Base-by-base conservation (phyloP, 805 yeast species). In the Starmera dryadoides region DNA sequence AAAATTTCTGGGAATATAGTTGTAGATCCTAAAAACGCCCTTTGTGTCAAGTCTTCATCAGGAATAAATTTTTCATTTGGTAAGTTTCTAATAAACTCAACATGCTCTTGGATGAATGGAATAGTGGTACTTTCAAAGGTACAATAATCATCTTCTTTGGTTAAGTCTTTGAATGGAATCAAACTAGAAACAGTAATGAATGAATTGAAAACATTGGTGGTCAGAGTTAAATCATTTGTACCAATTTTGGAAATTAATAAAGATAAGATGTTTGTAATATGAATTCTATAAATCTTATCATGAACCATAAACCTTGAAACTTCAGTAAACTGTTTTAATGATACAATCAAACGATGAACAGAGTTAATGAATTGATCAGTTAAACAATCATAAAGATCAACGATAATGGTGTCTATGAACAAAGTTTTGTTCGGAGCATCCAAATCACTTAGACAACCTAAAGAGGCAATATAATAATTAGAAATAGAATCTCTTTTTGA, bases 161-260 rank as follows among this genome's bases (percentile, higher is more conserved):
- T 70, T 10, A 85, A 52, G 49, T 83, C 86, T 22, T 66, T 64
- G 44, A 88, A 68, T 1, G 96, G 96, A 3, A 84, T 74, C 40
- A 79, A 81, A 6, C 82, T 67, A 1, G 87, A 80, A 19, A 81
- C 73, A 0, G 86, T 68, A 10, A 86, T 81, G 40, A 93, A 71
- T 16, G 84, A 71, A 42, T 79, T 74, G 31, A 89, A 61, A 0
- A 95, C 73, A 37, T 77, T 71, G 14, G 79, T 68, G 0, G 96
- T 81, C 53, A 89, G 76, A 12, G 68, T 69, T 36, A 87, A 69
- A 58, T 93, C 98, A 55, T 89, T 93, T 1, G 89, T 75, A 55
- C 93, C 98, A 22, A 93, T 78, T 23, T 93, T 96, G 0, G 88
- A 85, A 7, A 88, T 57, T 2, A 81, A 64, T 58, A 86, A 68